Conservation (phyloP, 139 green algal species). For the Monoraphidium neglectum region DNA sequence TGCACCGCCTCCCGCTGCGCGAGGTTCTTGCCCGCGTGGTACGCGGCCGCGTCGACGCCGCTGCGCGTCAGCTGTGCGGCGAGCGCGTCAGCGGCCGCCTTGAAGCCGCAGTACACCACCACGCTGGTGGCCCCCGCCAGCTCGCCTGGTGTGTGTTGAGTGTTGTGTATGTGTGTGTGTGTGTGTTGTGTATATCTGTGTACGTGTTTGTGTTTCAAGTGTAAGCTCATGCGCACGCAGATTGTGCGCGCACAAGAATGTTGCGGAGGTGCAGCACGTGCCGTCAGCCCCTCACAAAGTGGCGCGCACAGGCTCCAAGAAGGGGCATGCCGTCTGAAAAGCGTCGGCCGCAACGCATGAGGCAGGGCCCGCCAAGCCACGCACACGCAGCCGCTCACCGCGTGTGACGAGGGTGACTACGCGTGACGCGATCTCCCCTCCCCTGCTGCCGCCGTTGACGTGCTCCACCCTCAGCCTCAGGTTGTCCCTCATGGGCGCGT, state of each 20-base stretch:
- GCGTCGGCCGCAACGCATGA: no score
- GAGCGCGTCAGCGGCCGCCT: slow-evolving; percentile 61
- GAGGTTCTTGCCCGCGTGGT: slow-evolving; percentile 68
- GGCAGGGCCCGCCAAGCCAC: no score
- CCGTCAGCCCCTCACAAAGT: no score
- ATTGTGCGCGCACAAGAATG: no score
- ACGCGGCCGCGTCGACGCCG: slow-evolving; percentile 58
- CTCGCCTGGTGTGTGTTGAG: slow-evolving; percentile 8
- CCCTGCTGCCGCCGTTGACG: slow-evolving; percentile 6
- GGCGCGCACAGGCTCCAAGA: no score
- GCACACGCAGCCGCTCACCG: neutral
- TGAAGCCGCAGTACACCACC: slow-evolving; percentile 76
- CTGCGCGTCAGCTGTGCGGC: slow-evolving; percentile 52
- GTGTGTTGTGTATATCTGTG: no score
- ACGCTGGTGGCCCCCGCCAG: slow-evolving; percentile 41
- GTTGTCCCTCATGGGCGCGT: slow-evolving; percentile 70
- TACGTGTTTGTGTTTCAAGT: no score
- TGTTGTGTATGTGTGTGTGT: no score
- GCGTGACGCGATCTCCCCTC: slow-evolving; percentile 1
- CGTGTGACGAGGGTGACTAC: slow-evolving; percentile 18
- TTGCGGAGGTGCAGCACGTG: no score
- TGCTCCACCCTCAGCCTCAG: slow-evolving; percentile 69
- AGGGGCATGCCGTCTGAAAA: no score
- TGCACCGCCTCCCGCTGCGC: slow-evolving; percentile 36
- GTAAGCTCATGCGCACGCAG: no score